phyloP scores from a whole-genome alignment of 2,329 filamentous ascomycete species.

The Myriosclerotinia scirpicola region DNA sequence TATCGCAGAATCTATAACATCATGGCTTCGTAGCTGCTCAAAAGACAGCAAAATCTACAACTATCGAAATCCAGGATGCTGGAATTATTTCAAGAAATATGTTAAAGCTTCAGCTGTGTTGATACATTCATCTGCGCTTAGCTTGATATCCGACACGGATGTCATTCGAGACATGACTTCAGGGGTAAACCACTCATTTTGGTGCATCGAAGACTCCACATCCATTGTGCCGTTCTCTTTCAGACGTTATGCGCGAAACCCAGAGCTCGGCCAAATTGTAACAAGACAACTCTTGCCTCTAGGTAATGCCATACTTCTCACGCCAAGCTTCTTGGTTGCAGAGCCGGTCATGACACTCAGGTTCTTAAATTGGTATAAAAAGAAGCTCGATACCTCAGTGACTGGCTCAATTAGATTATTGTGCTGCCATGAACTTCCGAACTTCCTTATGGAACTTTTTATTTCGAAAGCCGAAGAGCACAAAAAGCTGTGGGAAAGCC shows the following conservation, averaged over 20 bases:
- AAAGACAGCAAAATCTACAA: constrained; percentile 47
- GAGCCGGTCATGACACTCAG: constrained; percentile 45
- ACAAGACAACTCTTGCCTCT: constrained; percentile 48
- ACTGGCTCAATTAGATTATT: constrained; percentile 30
- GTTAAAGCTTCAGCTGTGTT: constrained; percentile 30
- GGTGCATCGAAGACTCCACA: constrained; percentile 35
- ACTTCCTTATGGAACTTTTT: constrained; percentile 39
- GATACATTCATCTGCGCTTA: constrained; percentile 35
- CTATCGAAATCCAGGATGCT: constrained; percentile 47
- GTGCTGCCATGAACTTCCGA: constrained; percentile 32
- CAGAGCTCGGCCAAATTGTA: constrained; percentile 41
- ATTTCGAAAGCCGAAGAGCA: constrained; percentile 36
- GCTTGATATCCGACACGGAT: constrained; percentile 31
- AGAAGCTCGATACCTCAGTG: constrained; percentile 25
- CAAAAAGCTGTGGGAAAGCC: constrained; percentile 29
- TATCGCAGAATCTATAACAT: constrained; percentile 44
- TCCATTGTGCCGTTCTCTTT: constrained; percentile 34
- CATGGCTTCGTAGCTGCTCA: constrained; percentile 48
- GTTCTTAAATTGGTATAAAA: constrained; percentile 47
- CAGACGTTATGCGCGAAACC: constrained; percentile 19
- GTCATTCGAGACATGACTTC: constrained; percentile 22
- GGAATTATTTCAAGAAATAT: constrained; percentile 47
- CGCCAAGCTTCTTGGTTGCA: constrained; percentile 51
- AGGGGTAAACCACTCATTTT: constrained; percentile 30
- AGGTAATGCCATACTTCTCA: constrained; percentile 49